Evolutionary conservation across 2,329 filamentous ascomycete genomes (phyloP), one percentile per base, ranked within the genome.

Genomic region (Alternaria triticimaculans): DNA sequence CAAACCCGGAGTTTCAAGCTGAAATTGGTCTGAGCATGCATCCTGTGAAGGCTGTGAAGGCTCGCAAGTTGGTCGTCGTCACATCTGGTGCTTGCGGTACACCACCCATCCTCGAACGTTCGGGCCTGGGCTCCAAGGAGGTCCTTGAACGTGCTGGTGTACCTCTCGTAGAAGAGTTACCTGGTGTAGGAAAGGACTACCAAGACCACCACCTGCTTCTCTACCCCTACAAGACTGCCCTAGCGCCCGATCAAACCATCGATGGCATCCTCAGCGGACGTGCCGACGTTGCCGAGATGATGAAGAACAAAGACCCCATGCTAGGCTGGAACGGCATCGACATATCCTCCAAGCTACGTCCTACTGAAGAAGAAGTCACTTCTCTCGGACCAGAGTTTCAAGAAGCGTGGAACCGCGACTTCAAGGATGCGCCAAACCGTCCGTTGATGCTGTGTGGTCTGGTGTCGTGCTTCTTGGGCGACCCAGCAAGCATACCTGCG

Each of bases 121-220:
- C 89, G 0, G 89, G 89, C 8, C 71, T 91, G 2, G 88, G 87
- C n/a, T 80, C 82, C 48, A 78, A 82, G 1, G 79, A 84, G 2
- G 69, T 88, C 6, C 81, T 90, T 10, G 61, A 71, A 12, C 81
- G 81, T 54, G 84, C 87, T 64, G 79, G 82, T 7, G 89, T 91
- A 65, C 72, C 82, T 1, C 76, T 86, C 0, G 69, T 89, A 11
- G 81, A 85, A 11, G 83, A 90, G 64, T 84, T 88, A 2, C 85
- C 86, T 1, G 87, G 89, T 26, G 88, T 92, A 6, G 89, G 89
- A 5, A 86, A 85, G 62, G 88, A 91, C 76, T 83, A 91, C 18
- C 83, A 89, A 55, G 89, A 92, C 71, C 88, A 89, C 61, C 82
- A 89, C 45, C 76, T 89, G 2, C 64, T 86, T 0, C 69, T 86